Conservation (phyloP, 2,329 filamentous ascomycete species). For the Sporothrix schenckii region DNA sequence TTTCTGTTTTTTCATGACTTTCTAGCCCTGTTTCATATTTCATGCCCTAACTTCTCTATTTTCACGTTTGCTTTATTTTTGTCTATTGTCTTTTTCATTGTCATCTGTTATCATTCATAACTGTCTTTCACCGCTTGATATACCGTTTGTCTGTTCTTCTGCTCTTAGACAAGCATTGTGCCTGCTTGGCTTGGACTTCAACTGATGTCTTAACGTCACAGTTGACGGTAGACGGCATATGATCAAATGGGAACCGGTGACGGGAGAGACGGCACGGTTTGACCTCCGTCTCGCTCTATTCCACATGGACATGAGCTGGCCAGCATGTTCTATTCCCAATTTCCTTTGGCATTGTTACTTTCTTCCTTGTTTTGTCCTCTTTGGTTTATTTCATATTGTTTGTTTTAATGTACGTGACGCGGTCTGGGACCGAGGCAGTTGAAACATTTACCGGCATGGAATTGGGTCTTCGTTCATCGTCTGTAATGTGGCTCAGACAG, state of each 20-base stretch:
- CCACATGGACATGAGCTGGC: background rate
- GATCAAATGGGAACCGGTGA: slow-evolving; percentile 13
- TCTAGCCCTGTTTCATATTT: background rate
- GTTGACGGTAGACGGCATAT: background rate
- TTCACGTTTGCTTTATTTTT: too few relatives aligned
- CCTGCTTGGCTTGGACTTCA: background rate
- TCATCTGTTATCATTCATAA: background rate
- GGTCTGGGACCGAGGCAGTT: background rate
- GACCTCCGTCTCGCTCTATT: background rate
- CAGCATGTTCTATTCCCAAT: slow-evolving; percentile 1
- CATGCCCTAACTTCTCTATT: background rate
- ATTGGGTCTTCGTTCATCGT: slow-evolving; percentile 2
- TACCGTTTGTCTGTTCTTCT: slow-evolving; percentile 17
- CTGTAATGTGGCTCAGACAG: background rate
- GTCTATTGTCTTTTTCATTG: background rate
- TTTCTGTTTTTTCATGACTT: slow-evolving; percentile 19
- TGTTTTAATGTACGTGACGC: background rate
- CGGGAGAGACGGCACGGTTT: background rate
- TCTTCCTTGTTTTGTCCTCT: background rate
- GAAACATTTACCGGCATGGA: slow-evolving; percentile 16
- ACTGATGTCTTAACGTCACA: background rate
- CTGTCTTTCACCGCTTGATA: slow-evolving; percentile 7
- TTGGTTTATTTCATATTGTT: background rate
- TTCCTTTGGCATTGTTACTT: slow-evolving; percentile 1
- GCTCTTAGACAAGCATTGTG: background rate